phyloP scores from a whole-genome alignment of 768 basidiomycete species.

The Pulveroboletus sp. region DNA sequence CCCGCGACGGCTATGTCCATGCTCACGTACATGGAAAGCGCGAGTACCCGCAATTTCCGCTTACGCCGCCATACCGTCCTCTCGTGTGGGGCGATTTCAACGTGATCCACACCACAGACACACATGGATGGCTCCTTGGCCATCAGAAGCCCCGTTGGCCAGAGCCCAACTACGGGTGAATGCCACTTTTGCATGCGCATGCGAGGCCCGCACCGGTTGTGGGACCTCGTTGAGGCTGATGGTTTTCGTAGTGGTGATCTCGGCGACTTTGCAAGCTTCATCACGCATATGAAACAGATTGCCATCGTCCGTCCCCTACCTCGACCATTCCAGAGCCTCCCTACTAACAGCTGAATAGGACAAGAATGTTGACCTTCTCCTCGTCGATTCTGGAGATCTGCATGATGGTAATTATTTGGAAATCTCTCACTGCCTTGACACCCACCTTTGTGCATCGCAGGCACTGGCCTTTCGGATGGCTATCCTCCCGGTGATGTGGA shows the following conservation, averaged over 20 bases:
- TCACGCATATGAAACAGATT: slow-evolving; percentile 71
- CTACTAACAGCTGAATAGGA: slow-evolving; percentile 31
- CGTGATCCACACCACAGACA: slow-evolving; percentile 82
- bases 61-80: slow-evolving; percentile 57
- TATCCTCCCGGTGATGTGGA: slow-evolving; percentile 66
- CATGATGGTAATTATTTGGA: slow-evolving; percentile 49
- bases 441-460: slow-evolving; percentile 30
- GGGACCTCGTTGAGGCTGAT: background rate
- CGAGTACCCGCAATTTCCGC: slow-evolving; percentile 36
- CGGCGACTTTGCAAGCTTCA: slow-evolving; percentile 88
- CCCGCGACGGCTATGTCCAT: slow-evolving; percentile 32
- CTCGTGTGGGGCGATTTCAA: slow-evolving; percentile 90
- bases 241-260: slow-evolving; percentile 44
- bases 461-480: slow-evolving; percentile 76
- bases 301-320: slow-evolving; percentile 43
- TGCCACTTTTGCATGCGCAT: too few relatives aligned
- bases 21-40: slow-evolving; percentile 29
- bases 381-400: slow-evolving; percentile 78
- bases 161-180: slow-evolving; percentile 69
- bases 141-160: slow-evolving; percentile 72
- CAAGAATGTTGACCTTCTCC: slow-evolving; percentile 74
- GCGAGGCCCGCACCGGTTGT: background rate
- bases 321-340: background rate
- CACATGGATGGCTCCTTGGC: slow-evolving; percentile 77
- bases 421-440: background rate